These are phyloP conservation scores for Cercophora samala DNA, from an alignment of 495 filamentous ascomycete species.

Conservation along the genomic window DNA sequence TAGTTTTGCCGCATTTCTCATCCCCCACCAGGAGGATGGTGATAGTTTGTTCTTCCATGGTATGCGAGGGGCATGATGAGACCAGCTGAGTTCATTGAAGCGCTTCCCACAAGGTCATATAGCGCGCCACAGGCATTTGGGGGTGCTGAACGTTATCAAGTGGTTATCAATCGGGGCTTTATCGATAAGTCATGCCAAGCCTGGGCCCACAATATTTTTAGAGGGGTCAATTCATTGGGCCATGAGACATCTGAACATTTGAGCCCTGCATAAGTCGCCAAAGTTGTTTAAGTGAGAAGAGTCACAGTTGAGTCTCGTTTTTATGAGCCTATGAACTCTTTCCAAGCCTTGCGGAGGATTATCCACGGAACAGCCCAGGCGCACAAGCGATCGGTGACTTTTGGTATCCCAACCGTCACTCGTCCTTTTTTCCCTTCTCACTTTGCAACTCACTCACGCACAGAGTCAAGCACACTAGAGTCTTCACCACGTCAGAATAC, in stretches of 20 bases:
- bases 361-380: slow-evolving; percentile 8
- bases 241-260: not conserved
- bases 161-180: not conserved
- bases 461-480: slow-evolving; percentile 14
- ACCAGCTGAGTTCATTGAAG: not conserved
- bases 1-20: slow-evolving; percentile 76
- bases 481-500: not conserved
- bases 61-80: not conserved
- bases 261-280: not conserved
- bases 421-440: not conserved
- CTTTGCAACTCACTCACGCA: slow-evolving; percentile 7
- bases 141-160: not conserved
- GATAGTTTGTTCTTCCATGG: slow-evolving; percentile 50
- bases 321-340: slow-evolving; percentile 2
- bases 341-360: not conserved
- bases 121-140: not conserved
- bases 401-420: slow-evolving; percentile 2
- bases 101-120: not conserved
- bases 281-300: not conserved
- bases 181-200: slow-evolving; percentile 12
- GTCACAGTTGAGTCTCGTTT: not conserved
- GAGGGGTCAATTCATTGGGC: not conserved
- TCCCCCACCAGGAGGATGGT: slow-evolving; percentile 80
- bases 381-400: not conserved
- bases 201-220: slow-evolving; percentile 9